phyloP scores from a whole-genome alignment of 73 alveolate species.

The Paramecium caudatum region DNA sequence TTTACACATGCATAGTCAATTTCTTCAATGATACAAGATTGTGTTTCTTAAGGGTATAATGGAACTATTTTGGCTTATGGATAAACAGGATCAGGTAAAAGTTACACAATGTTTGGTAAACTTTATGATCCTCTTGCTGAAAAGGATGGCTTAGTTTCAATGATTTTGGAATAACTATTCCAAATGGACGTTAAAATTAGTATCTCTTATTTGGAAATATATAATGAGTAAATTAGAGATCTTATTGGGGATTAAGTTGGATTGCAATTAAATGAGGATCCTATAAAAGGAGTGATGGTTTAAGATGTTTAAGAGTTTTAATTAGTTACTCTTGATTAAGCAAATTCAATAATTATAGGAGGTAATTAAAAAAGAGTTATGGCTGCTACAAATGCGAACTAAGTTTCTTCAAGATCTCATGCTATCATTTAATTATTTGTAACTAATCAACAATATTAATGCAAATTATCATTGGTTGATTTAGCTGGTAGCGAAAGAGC shows the following conservation, averaged over 20 bases:
- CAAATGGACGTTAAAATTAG: conserved; percentile 88
- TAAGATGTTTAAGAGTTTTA: conserved; percentile 78
- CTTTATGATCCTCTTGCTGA: conserved; percentile 79
- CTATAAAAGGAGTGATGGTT: conserved; percentile 94
- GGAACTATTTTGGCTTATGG: conserved; percentile 97
- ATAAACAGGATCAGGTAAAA: conserved; percentile 96
- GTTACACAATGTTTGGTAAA: conserved; percentile 93
- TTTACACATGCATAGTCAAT: conserved; percentile 85
- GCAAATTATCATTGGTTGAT: conserved; percentile 95
- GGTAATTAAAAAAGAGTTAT: conserved; percentile 95
- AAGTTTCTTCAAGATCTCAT: conserved; percentile 94
- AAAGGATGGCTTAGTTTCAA: conserved; percentile 93
- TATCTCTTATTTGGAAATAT: conserved; percentile 96
- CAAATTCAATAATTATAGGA: conserved; percentile 82
- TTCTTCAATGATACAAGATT: conserved; percentile 70
- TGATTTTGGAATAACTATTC: conserved; percentile 93
- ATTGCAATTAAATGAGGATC: conserved; percentile 93
- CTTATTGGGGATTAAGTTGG: conserved; percentile 82
- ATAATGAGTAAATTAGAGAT: conserved; percentile 98
- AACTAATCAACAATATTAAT: conserved; percentile 76
- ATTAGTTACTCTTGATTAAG: conserved; percentile 80
- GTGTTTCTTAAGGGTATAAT: conserved; percentile 88
- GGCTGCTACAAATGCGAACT: conserved; percentile 96
- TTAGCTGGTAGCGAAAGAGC: conserved; percentile 99
- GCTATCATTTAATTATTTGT: conserved; percentile 93